These are phyloP conservation scores for Melampsora allii-populina DNA, from an alignment of 1,284 basidiomycete genomes.

Conservation along the genomic window DNA sequence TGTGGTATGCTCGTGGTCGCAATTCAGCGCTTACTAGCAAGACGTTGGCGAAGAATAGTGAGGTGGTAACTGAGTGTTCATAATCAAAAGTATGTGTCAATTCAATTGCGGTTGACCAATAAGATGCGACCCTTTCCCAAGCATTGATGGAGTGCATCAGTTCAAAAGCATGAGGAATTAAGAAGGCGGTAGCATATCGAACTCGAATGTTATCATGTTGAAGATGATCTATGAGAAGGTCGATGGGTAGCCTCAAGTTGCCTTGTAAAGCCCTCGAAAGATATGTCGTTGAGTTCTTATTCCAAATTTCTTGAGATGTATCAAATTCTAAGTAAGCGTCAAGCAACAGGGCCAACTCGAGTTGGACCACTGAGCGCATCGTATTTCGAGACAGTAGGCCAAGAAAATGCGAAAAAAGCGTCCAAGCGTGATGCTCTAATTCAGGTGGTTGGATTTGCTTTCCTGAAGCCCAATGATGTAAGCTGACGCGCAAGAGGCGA, in stretches of 20 bases:
- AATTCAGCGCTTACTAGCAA: constrained; percentile 75
- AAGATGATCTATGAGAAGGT: constrained; percentile 29
- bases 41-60: constrained; percentile 75
- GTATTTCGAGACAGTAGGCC: constrained; percentile 20
- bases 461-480: constrained; percentile 10
- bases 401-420: constrained; percentile 19
- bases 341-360: constrained; percentile 23
- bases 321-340: constrained; percentile 9
- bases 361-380: constrained; percentile 15
- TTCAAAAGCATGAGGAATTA: constrained; percentile 27
- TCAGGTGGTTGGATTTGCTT: neutral
- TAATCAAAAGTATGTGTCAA: constrained; percentile 50
- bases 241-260: constrained; percentile 1
- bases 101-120: constrained; percentile 27
- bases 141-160: neutral
- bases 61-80: constrained; percentile 73
- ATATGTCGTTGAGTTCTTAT: neutral
- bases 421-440: constrained; percentile 14
- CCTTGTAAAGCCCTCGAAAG: constrained; percentile 2
- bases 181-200: constrained; percentile 19
- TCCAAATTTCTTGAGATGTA: constrained; percentile 12
- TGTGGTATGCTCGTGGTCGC: constrained; percentile 81
- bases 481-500: constrained; percentile 11
- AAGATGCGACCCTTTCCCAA: neutral
- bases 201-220: constrained; percentile 37